Evolutionary conservation across 2,329 filamentous ascomycete genomes (phyloP).

Genomic region (Fusarium nelsonii): DNA sequence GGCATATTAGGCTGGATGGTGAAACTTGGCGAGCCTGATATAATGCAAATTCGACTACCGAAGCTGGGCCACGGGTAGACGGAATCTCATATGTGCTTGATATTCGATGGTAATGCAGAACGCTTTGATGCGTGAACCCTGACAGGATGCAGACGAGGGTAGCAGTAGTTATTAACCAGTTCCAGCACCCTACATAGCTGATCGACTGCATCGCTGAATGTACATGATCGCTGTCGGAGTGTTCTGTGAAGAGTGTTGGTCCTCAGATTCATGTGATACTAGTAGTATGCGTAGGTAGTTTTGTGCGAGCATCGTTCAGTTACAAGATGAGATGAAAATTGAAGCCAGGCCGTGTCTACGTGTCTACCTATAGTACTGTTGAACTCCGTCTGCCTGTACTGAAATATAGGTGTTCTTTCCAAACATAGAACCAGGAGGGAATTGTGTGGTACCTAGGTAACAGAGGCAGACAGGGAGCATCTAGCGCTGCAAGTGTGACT

Average conservation of each 20-base stretch:
- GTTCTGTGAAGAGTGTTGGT: neutral
- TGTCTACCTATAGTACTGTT: no score
- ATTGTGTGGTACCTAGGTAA: neutral
- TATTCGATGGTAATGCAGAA: neutral
- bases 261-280: no score
- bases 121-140: constrained; percentile 42
- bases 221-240: neutral
- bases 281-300: no score
- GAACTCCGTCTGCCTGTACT: neutral
- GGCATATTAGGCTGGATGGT: constrained; percentile 5
- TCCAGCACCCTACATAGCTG: constrained; percentile 45
- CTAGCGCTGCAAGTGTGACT: neutral
- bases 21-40: constrained; percentile 36
- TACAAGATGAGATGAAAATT: neutral
- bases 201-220: constrained; percentile 24
- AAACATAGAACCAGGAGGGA: neutral
- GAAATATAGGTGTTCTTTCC: neutral
- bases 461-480: neutral
- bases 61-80: constrained; percentile 17
- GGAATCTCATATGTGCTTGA: constrained; percentile 11
- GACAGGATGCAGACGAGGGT: constrained; percentile 42
- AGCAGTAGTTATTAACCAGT: constrained; percentile 30
- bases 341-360: neutral
- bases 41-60: constrained; percentile 17
- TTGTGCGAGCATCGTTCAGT: neutral